phyloP scores from a whole-genome alignment of 441 rosid genomes.

The Sinapis alba region DNA sequence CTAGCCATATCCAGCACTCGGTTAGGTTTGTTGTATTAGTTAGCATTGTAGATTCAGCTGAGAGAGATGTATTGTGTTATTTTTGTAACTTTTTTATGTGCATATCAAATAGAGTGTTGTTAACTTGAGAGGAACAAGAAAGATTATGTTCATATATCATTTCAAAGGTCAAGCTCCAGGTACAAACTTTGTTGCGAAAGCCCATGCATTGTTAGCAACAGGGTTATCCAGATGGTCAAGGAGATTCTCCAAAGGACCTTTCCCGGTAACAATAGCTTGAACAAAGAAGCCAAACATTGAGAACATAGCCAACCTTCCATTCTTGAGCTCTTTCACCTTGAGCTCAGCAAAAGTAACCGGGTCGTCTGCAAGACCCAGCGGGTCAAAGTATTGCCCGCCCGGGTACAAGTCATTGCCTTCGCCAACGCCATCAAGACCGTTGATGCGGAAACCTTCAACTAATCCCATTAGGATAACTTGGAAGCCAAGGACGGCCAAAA shows the following conservation, averaged over 20 bases:
- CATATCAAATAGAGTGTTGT: conserved; percentile 33
- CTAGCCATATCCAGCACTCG: not conserved
- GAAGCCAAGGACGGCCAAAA: conserved; percentile 80
- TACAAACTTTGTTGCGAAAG: conserved; percentile 82
- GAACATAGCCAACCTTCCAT: conserved; percentile 94
- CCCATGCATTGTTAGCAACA: conserved; percentile 96
- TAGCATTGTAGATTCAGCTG: too few relatives aligned
- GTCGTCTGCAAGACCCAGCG: conserved; percentile 85
- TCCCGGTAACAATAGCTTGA: conserved; percentile 90
- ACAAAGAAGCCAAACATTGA: conserved; percentile 98
- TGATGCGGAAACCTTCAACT: conserved; percentile 91
- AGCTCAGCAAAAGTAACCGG: conserved; percentile 86
- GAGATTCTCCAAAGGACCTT: conserved; percentile 91
- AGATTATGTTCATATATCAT: conserved; percentile 40
- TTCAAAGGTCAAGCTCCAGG: conserved; percentile 64
- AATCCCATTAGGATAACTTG: conserved; percentile 89
- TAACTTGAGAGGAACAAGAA: conserved; percentile 31
- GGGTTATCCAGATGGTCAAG: conserved; percentile 88
- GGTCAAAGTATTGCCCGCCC: conserved; percentile 87
- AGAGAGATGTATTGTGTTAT: not conserved
- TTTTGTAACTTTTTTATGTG: conserved; percentile 19
- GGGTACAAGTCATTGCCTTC: conserved; percentile 96
- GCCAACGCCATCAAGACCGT: conserved; percentile 86
- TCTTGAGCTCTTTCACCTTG: conserved; percentile 94
- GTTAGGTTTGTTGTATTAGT: too few relatives aligned